phyloP scores from a whole-genome alignment of 2,329 filamentous ascomycete genomes.

The Septoria petroselini region DNA sequence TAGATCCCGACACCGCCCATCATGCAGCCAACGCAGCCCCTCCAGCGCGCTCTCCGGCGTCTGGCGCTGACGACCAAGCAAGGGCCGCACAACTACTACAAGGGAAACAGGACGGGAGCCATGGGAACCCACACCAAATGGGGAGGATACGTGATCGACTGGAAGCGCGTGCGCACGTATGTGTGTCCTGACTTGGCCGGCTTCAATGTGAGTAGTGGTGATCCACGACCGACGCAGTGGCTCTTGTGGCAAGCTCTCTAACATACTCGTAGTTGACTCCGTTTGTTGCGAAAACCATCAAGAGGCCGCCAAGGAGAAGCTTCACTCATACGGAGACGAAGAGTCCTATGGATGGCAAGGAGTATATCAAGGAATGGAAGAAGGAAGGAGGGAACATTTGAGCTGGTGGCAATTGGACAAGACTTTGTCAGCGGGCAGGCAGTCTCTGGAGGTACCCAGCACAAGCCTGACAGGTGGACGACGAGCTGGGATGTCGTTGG shows the following conservation, averaged over 20 bases:
- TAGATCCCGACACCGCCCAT: slow-evolving; percentile 6
- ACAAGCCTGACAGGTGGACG: too few relatives aligned
- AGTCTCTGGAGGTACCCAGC: too few relatives aligned
- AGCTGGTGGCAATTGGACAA: slow-evolving; percentile 3
- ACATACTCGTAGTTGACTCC: slow-evolving; percentile 63
- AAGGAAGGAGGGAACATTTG: slow-evolving; percentile 34
- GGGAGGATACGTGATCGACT: slow-evolving; percentile 82
- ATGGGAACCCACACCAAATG: slow-evolving; percentile 82
- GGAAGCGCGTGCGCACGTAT: slow-evolving; percentile 84
- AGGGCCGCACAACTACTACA: slow-evolving; percentile 92
- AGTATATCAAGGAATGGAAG: slow-evolving; percentile 38
- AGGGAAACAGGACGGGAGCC: slow-evolving; percentile 83
- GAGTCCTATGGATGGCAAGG: slow-evolving; percentile 33
- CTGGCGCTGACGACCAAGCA: slow-evolving; percentile 86
- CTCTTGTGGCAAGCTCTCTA: too few relatives aligned
- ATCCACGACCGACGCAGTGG: background rate
- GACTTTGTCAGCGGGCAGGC: background rate
- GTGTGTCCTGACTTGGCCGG: slow-evolving; percentile 69
- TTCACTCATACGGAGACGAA: slow-evolving; percentile 42
- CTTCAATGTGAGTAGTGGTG: slow-evolving; percentile 60
- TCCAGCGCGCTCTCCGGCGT: slow-evolving; percentile 69
- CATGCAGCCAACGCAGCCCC: slow-evolving; percentile 62
- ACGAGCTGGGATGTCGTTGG: too few relatives aligned
- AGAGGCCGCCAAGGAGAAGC: slow-evolving; percentile 49
- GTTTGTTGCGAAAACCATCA: slow-evolving; percentile 66